Conservation (phyloP, 371 early-diverging fungal species). For the Mortierella sp. region DNA sequence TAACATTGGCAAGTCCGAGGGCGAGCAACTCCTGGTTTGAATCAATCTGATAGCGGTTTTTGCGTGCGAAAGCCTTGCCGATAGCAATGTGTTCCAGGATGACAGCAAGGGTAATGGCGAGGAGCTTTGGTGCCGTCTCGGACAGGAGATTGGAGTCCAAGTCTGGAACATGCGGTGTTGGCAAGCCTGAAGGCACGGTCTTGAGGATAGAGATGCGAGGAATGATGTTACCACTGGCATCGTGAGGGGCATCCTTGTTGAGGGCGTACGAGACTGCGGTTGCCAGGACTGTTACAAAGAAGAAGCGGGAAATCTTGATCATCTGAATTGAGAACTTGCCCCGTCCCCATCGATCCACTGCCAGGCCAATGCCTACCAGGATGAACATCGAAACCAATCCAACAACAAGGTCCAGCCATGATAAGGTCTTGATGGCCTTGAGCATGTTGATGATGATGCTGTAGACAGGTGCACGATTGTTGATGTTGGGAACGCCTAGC, state of each 20-base stretch:
- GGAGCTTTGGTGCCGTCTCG: constrained; percentile 61
- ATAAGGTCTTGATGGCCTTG: constrained; percentile 53
- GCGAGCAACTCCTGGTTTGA: constrained; percentile 87
- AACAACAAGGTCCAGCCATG: constrained; percentile 69
- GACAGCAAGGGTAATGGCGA: constrained; percentile 74
- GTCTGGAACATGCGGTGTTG: constrained; percentile 54
- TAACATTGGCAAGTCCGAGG: constrained; percentile 80
- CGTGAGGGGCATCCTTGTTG: constrained; percentile 53
- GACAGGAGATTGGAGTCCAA: constrained; percentile 57
- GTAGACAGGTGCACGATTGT: constrained; percentile 68
- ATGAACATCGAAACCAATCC: constrained; percentile 66
- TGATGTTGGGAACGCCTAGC: constrained; percentile 75
- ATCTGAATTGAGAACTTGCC: constrained; percentile 55
- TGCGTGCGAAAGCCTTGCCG: constrained; percentile 78
- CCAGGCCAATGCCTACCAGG: constrained; percentile 55
- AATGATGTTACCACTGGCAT: constrained; percentile 33
- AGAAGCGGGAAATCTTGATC: constrained; percentile 73
- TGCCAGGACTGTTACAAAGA: constrained; percentile 75
- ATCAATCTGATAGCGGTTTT: constrained; percentile 64
- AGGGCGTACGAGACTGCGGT: constrained; percentile 78
- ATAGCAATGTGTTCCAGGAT: constrained; percentile 92
- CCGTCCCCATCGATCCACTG: constrained; percentile 53
- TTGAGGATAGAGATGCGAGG: constrained; percentile 67
- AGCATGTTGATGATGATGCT: constrained; percentile 67
- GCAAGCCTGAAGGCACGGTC: constrained; percentile 77